phyloP scores from a whole-genome alignment of 2,329 filamentous ascomycete genomes.

The Fusarium hostae region DNA sequence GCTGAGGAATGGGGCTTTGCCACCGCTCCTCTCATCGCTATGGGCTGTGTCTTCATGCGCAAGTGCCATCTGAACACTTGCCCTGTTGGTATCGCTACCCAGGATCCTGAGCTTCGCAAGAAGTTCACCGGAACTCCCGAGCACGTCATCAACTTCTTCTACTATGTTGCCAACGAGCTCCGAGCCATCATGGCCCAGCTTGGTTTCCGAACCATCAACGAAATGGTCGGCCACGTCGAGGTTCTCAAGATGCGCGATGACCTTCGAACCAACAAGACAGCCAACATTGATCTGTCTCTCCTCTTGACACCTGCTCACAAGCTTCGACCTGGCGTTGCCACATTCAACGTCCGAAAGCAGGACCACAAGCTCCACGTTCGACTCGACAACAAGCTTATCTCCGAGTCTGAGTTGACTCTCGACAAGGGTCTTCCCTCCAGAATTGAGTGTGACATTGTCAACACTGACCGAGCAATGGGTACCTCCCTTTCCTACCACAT shows the following conservation, averaged over 20 bases:
- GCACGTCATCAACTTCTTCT: slow-evolving; percentile 99
- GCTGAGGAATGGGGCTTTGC: slow-evolving; percentile 99
- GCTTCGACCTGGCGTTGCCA: slow-evolving; percentile 91
- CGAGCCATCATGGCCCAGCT: slow-evolving; percentile 97
- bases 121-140: slow-evolving; percentile 95
- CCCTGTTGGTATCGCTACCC: slow-evolving; percentile 94
- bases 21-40: slow-evolving; percentile 91
- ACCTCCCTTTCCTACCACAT: slow-evolving; percentile 96
- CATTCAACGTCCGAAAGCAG: slow-evolving; percentile 98
- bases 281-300: slow-evolving; percentile 91
- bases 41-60: slow-evolving; percentile 96
- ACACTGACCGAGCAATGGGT: slow-evolving; percentile 93
- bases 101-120: slow-evolving; percentile 92
- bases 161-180: slow-evolving; percentile 95
- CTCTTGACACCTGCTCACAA: slow-evolving; percentile 97
- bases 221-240: slow-evolving; percentile 96
- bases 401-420: slow-evolving; percentile 91
- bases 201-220: slow-evolving; percentile 94
- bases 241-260: slow-evolving; percentile 88
- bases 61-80: slow-evolving; percentile 82
- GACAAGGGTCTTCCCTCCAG: slow-evolving; percentile 93
- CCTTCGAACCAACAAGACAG: slow-evolving; percentile 85
- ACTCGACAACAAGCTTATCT: slow-evolving; percentile 96
- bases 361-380: slow-evolving; percentile 93
- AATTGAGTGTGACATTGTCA: slow-evolving; percentile 96